Evolutionary conservation across 768 basidiomycete species (phyloP).

Genomic region (Kwoniella botswanensis): DNA sequence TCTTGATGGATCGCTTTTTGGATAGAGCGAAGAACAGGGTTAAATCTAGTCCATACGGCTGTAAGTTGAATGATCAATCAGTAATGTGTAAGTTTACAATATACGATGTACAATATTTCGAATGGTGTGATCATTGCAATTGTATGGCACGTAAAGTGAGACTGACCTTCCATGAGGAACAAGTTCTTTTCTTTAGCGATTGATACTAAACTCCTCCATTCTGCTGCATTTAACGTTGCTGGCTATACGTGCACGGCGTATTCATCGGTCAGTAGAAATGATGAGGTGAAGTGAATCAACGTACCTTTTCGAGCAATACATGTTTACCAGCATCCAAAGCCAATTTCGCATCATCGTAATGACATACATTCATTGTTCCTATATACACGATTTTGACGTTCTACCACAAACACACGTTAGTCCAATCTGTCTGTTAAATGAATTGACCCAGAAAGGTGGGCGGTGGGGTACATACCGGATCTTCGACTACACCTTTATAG

Average conservation of each 20-base stretch:
- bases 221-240: conserved; percentile 53
- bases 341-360: conserved; percentile 51
- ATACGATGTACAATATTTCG: no score
- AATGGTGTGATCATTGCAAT: no score
- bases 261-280: background rate
- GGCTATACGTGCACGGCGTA: conserved; percentile 24
- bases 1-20: conserved; percentile 50
- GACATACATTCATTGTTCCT: conserved; percentile 55
- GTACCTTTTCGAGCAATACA: conserved; percentile 55
- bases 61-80: background rate
- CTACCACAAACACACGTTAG: conserved; percentile 20
- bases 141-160: background rate
- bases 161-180: conserved; percentile 58
- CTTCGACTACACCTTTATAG: conserved; percentile 52
- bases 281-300: background rate
- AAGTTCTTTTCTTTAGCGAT: conserved; percentile 54
- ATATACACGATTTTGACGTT: conserved; percentile 57
- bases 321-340: conserved; percentile 56
- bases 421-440: background rate
- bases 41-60: conserved; percentile 58
- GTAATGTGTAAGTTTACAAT: no score
- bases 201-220: conserved; percentile 47
- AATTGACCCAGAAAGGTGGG: background rate
- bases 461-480: conserved; percentile 28
- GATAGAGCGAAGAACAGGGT: conserved; percentile 49